These are phyloP conservation scores for Psilocybe azurescens DNA, from an alignment of 768 basidiomycete genomes.

Conservation along the genomic window DNA sequence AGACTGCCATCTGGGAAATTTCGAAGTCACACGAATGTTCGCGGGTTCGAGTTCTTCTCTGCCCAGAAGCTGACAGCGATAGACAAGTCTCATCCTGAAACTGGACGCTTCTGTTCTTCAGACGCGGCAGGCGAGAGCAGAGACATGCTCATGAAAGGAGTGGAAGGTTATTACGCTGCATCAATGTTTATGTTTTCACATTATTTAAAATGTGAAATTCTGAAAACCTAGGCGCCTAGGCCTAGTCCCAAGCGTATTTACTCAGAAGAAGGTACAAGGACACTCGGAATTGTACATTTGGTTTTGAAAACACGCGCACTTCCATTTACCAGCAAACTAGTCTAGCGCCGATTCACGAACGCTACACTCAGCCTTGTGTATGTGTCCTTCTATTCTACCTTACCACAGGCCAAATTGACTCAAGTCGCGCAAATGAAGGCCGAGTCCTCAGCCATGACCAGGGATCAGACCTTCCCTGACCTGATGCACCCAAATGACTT, in stretches of 20 bases:
- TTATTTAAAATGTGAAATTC: neutral
- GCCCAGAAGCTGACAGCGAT: conserved; percentile 7
- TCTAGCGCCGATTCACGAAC: too few relatives aligned
- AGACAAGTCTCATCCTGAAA: neutral
- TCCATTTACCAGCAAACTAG: neutral
- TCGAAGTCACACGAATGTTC: neutral
- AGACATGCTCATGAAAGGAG: neutral
- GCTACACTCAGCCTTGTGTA: too few relatives aligned
- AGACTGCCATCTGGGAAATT: conserved; percentile 5
- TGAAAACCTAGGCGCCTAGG: neutral
- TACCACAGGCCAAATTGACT: conserved; percentile 7
- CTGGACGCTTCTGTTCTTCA: conserved; percentile 1
- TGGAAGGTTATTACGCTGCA: neutral
- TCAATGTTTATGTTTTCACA: neutral
- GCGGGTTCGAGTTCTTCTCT: neutral
- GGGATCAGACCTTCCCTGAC: neutral
- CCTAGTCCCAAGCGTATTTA: neutral
- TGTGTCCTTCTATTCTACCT: too few relatives aligned
- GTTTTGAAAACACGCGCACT: neutral
- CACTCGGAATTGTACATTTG: neutral
- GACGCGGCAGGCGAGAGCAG: neutral
- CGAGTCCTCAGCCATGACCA: neutral
- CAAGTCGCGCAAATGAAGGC: neutral
- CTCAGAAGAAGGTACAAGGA: neutral
- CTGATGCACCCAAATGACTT: neutral